A percentile compares a stretch with the other conserved stretches of the same genome.
These are phyloP conservation scores for Beauveria bassiana DNA, from an alignment of 2,329 filamentous ascomycete genomes.

Conservation along the genomic window DNA sequence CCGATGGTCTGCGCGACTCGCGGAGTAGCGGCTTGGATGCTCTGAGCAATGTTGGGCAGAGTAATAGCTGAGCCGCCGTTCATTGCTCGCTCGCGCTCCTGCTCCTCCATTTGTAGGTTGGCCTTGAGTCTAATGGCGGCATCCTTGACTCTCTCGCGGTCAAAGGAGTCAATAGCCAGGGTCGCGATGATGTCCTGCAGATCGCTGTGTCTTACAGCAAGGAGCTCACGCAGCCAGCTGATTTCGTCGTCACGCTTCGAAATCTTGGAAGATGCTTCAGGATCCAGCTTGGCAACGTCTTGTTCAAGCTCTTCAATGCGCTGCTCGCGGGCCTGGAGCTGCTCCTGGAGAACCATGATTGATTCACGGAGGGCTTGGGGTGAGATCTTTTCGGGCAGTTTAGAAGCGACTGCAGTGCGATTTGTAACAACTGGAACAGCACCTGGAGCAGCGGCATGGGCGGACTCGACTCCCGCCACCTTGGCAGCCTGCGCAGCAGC, in stretches of 20 bases:
- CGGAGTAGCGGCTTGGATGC: constrained; percentile 71
- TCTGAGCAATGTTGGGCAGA: constrained; percentile 69
- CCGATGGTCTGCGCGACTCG: constrained; percentile 77
- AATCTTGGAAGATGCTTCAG: constrained; percentile 72
- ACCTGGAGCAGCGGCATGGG: constrained; percentile 23
- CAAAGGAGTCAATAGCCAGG: constrained; percentile 65
- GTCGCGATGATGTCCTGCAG: constrained; percentile 84
- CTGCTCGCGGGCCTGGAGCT: constrained; percentile 87
- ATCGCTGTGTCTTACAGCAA: constrained; percentile 84
- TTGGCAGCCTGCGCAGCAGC: constrained; percentile 74
- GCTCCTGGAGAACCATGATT: constrained; percentile 92
- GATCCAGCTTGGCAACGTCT: constrained; percentile 59
- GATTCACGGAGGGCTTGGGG: constrained; percentile 92
- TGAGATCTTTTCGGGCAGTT: constrained; percentile 77
- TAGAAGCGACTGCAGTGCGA: constrained; percentile 32
- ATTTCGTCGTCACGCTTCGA: constrained; percentile 93
- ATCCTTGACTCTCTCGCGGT: constrained; percentile 74
- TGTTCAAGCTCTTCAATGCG: constrained; percentile 82
- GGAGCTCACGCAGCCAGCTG: constrained; percentile 84
- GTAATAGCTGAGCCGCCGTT: constrained; percentile 59
- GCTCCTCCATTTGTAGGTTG: constrained; percentile 95
- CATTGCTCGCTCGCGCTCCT: constrained; percentile 81
- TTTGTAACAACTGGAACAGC: constrained; percentile 32
- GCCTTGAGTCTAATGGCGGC: constrained; percentile 88
- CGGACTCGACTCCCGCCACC: constrained; percentile 39